Base-by-base conservation (phyloP, 352 stramenopile genomes). In the Halophytophthora polymorphica region DNA sequence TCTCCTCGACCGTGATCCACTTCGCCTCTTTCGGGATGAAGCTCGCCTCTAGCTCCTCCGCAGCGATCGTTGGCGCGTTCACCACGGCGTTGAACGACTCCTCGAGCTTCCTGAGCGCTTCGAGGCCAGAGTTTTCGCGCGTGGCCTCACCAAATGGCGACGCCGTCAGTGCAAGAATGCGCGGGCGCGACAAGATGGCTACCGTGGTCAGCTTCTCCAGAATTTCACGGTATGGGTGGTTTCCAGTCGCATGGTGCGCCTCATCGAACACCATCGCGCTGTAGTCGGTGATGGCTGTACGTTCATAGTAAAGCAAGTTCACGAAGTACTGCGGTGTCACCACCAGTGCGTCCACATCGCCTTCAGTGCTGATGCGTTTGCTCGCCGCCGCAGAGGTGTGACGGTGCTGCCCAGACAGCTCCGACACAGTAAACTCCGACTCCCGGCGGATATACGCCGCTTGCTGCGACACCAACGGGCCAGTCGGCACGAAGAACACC, bases 221-320 rank as follows among this genome's bases (percentile, higher is more conserved):
- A 13, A 93, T 64, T 15, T 79, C 62, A 17, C 66, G 72, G 45
- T 90, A 90, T 0, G 82, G 77, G 46, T 88, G 67, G 1, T 73
- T 71, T 18, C 73, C 69, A 43, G 66, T 88, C 3, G 75, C 79
- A 39, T 93, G 82, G 42, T 93, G 82, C 3, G 82, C 82, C 66
- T 93, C 79, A 34, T 93, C 82, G 61, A 93, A 90, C 14, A 93
- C 72, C 66, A 93, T 71, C 34, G 79, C 55, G 40, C 75, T 85
- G 17, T 87, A 85, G 45, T 90, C 64, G 12, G 69, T 69, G 14
- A 89, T 67, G 2, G 36, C 53, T 0, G 81, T 64, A 14, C 59
- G 51, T 0, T 41, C 14, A 10, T 66, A 58, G 38, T 57, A 68
- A 10, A 88, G 21, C 59, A 85, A 69, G 48, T 90, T 90, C 17